Evolutionary conservation across 345 rosid species (phyloP), one percentile per base, ranked within the genome.

Genomic region (Eucalyptus brandiana): DNA sequence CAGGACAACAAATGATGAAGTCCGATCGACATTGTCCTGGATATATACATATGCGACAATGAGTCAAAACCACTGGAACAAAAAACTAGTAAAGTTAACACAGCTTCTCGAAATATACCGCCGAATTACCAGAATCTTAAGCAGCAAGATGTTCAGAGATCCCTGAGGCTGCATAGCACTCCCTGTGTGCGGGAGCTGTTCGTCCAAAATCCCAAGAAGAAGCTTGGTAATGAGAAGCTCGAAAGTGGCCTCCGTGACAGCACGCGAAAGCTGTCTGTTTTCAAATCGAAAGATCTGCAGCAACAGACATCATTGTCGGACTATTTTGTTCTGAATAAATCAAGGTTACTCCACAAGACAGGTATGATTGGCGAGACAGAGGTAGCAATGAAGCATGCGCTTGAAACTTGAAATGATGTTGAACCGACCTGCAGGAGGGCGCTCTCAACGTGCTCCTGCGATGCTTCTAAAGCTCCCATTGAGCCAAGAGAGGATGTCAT

Each of bases 21-120:
- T 96, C 89, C 99, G 92, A 92, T 98, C 99, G 15, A 98, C 99
- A 92, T 97, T 97, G 93, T 98, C 99, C 99, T 98, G 96, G 87
- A 65, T 49, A 49, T 69, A 69, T 17, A 32, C 80, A 91, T 24
- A 37, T 21, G 86, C 24, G 90, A 90, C 80, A 83, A 80, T 60
- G 37, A 49, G 89, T 90, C 49, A 86, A 54, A 60, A 80, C 34
- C 56, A 81, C 83, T 24, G 76, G 65, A 12, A 89, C 51, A 81
- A 17, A n/a, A 10, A 19, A 14, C 32, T 24, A 86, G 60, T 34
- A 53, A 72, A 14, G 67, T 28, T 69, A 86, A 90, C 72, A 54
- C 7, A 14, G 88, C 49, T 76, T 56, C 67, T 65, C 6, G 76
- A 88, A 88, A 53, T 89, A 90, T 88, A 60, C 83, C 32, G 60